Conservation (phyloP, 2,329 filamentous ascomycete genomes). For the Curvularia verruculosa region DNA sequence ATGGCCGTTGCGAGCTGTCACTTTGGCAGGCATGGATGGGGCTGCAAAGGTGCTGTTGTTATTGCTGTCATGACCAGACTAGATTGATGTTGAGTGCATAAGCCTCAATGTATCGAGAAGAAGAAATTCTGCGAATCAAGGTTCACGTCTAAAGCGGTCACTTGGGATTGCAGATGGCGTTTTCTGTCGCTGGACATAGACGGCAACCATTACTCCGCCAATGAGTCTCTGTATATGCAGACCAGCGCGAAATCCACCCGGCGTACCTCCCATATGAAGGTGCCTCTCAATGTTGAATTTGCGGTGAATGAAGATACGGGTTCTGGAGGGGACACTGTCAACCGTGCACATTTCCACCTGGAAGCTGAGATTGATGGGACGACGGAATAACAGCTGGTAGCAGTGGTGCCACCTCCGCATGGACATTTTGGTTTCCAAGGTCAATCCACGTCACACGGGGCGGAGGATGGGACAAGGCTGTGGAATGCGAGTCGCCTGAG, state of each 20-base stretch:
- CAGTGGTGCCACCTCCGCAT: conserved; percentile 17
- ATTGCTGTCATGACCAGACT: not conserved
- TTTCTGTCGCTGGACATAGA: conserved; percentile 1
- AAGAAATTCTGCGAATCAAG: not conserved
- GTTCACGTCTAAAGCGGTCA: not conserved
- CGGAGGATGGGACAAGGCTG: conserved; percentile 13
- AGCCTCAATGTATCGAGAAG: not conserved
- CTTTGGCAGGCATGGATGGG: not conserved
- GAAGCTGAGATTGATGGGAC: not conserved
- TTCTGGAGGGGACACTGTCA: conserved; percentile 4
- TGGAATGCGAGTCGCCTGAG: conserved; percentile 11
- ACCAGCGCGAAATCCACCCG: not conserved
- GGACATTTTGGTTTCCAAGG: conserved; percentile 3
- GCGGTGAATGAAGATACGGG: conserved; percentile 14
- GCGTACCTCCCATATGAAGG: conserved; percentile 1
- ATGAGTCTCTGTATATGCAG: not conserved
- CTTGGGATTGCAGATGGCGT: not conserved
- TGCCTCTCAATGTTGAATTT: conserved; percentile 5
- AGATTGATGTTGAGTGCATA: not conserved
- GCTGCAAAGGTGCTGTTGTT: not conserved
- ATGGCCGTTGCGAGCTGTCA: not conserved
- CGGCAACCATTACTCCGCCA: conserved; percentile 6
- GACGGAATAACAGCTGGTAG: conserved; percentile 8
- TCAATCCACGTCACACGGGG: conserved; percentile 6
- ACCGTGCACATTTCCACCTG: conserved; percentile 4